These are phyloP conservation scores for Clonostachys rosea DNA, from an alignment of 2,329 filamentous ascomycete species.

Conservation along the genomic window DNA sequence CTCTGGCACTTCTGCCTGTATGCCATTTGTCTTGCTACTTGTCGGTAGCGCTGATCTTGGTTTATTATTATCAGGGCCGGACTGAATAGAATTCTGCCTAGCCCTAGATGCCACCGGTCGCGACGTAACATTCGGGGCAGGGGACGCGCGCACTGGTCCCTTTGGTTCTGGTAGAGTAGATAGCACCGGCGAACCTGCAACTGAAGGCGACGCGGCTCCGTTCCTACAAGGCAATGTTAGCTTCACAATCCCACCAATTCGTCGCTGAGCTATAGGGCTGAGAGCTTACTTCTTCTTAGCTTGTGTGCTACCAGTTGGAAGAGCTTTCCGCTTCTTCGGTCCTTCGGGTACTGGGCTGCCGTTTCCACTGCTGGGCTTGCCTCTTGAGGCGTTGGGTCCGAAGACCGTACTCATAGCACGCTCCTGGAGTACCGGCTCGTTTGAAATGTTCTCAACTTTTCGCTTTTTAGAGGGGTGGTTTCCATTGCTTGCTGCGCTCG, in stretches of 20 bases:
- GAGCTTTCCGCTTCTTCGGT: conserved; percentile 69
- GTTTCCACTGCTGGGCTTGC: conserved; percentile 59
- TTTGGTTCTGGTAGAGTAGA: conserved; percentile 62
- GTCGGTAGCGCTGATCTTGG: conserved; percentile 54
- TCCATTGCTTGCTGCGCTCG: conserved; percentile 43
- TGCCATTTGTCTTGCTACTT: conserved; percentile 57
- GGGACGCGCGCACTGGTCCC: conserved; percentile 48
- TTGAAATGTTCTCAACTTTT: conserved; percentile 68
- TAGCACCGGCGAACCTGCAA: conserved; percentile 72
- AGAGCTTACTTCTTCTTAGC: conserved; percentile 70
- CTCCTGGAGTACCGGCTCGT: conserved; percentile 52
- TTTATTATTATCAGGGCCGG: conserved; percentile 48
- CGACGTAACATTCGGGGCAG: conserved; percentile 49
- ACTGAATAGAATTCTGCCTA: conserved; percentile 69
- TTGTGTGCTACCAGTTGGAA: conserved; percentile 60
- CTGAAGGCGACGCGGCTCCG: conserved; percentile 60
- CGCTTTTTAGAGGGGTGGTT: conserved; percentile 67
- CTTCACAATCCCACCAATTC: not conserved
- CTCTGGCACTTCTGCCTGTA: conserved; percentile 30
- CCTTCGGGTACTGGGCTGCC: conserved; percentile 64
- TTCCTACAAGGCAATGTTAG: conserved; percentile 17
- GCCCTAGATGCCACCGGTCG: conserved; percentile 66
- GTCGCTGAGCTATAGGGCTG: not conserved
- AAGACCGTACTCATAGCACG: conserved; percentile 61
- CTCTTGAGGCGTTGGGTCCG: conserved; percentile 45